These are phyloP conservation scores for Malassezia cuniculi DNA, from an alignment of 1,284 basidiomycete genomes.

Conservation along the genomic window DNA sequence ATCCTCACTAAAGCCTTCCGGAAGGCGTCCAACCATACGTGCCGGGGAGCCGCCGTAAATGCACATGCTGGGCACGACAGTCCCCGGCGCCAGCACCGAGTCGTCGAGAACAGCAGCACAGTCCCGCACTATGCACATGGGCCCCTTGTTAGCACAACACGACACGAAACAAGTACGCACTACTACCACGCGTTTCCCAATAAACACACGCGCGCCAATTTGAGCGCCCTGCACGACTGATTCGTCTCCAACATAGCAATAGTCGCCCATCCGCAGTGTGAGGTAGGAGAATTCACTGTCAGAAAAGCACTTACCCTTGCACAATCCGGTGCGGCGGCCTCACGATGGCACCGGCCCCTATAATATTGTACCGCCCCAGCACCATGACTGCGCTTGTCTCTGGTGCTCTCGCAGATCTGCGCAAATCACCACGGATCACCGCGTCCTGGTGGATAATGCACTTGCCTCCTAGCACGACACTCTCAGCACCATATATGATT, in stretches of 20 bases:
- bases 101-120: slow-evolving; percentile 76
- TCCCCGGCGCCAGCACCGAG: slow-evolving; percentile 78
- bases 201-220: slow-evolving; percentile 84
- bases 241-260: slow-evolving; percentile 77
- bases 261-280: slow-evolving; percentile 89
- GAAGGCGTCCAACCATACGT: slow-evolving; percentile 65
- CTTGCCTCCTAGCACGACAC: slow-evolving; percentile 93
- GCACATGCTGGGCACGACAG: slow-evolving; percentile 76
- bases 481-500: slow-evolving; percentile 83
- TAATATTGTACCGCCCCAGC: slow-evolving; percentile 77
- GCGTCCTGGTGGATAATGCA: slow-evolving; percentile 80
- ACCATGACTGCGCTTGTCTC: slow-evolving; percentile 54
- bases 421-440: slow-evolving; percentile 77
- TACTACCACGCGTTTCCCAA: slow-evolving; percentile 89
- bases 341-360: slow-evolving; percentile 78
- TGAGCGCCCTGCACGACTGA: slow-evolving; percentile 83
- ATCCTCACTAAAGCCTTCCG: slow-evolving; percentile 75
- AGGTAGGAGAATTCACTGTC: slow-evolving; percentile 76
- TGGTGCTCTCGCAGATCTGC: not conserved
- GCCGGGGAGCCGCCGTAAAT: slow-evolving; percentile 80
- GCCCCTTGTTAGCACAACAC: slow-evolving; percentile 52
- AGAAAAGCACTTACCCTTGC: slow-evolving; percentile 53
- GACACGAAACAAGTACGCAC: slow-evolving; percentile 2
- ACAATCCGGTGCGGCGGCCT: slow-evolving; percentile 51
- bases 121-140: slow-evolving; percentile 93